A percentile compares a stretch with the other conserved stretches of the same genome.
phyloP scores from a whole-genome alignment of 2,329 filamentous ascomycete genomes.

The Pseudomassariella vexata region DNA sequence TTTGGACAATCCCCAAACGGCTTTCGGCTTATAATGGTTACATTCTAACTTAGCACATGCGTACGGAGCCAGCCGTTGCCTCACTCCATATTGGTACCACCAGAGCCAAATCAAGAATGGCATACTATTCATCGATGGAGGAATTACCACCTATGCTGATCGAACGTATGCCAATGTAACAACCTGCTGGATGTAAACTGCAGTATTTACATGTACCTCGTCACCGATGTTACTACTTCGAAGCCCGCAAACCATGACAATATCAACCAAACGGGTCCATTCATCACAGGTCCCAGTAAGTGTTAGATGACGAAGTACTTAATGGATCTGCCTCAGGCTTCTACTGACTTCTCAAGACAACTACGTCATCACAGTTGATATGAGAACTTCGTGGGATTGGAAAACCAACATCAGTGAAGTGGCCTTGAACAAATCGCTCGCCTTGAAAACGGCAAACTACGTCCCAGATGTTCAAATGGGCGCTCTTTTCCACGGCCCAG shows the following conservation, averaged over 20 bases:
- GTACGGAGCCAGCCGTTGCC: neutral
- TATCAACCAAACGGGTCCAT: slow-evolving; percentile 3
- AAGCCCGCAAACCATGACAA: slow-evolving; percentile 1
- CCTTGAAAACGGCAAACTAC: slow-evolving; percentile 1
- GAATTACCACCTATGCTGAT: slow-evolving; percentile 3
- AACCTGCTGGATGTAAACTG: too few species aligned
- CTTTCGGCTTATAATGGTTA: too few species aligned
- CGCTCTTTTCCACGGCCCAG: slow-evolving; percentile 4
- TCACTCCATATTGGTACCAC: slow-evolving; percentile 3
- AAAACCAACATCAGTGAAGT: too few species aligned
- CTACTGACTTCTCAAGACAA: slow-evolving; percentile 6
- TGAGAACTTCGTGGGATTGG: slow-evolving; percentile 8
- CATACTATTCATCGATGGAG: slow-evolving; percentile 8
- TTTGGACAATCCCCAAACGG: too few species aligned
- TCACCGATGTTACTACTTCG: too few species aligned
- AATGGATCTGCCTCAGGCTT: too few species aligned
- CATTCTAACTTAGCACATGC: too few species aligned
- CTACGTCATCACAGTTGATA: slow-evolving; percentile 5
- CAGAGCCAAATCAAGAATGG: slow-evolving; percentile 7
- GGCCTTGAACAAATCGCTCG: too few species aligned
- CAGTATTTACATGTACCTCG: too few species aligned
- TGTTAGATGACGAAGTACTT: too few species aligned
- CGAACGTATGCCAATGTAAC: too few species aligned
- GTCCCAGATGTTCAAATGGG: slow-evolving; percentile 6
- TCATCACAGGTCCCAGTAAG: slow-evolving; percentile 7